Base-by-base conservation (phyloP, 2,329 filamentous ascomycete genomes). In the Basipetospora chlamydospora region DNA sequence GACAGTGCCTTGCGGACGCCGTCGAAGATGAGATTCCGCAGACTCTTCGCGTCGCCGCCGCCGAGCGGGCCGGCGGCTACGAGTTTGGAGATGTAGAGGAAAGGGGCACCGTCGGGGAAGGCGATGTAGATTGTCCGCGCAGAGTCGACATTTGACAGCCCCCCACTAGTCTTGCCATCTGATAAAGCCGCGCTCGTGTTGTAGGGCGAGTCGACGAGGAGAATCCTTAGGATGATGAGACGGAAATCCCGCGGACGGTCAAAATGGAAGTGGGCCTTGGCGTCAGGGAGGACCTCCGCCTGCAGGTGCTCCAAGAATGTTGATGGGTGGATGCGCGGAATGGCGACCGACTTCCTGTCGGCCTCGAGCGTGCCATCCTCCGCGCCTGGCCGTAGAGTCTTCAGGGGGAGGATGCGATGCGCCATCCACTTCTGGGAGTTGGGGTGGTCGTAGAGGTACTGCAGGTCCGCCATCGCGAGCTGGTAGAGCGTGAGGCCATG, bases 1-100 rank as follows among this genome's bases (percentile, higher is more conserved):
- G 83, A 90, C 10, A 93, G 66, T 1, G 85, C 85, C 48, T 84
- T 86, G 1, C 85, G 83, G 6, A 94, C 76, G 2, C 82, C 81
- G 42, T 86, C 77, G 21, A 86, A 64, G 4, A 92, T 73, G 4
- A 90, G 62, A 26, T 70, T 73, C 38, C 78, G 73, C 18, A 90
- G 58, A 45, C 73, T 80, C 34, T 70, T 71, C 4, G 67, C 62
- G 41, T 82, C 77, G 9, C 60, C 58, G 0, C 56, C 47, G 3
- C 57, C 52, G 9, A 60, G 55, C 0, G 61, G 47, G 2, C 61
- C 60, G 0, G 55, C 52, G 16, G 60, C 53, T 40, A 66, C 61
- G 5, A 66, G 60, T 40, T 64, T 72, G 35, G 70, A 71, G 29
- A 76, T 61, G 53, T 84, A 92, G 30, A 92, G 62, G 43, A 77